Evolutionary conservation across 345 rosid genomes (phyloP).

Genomic region (Lepidium didymum): DNA sequence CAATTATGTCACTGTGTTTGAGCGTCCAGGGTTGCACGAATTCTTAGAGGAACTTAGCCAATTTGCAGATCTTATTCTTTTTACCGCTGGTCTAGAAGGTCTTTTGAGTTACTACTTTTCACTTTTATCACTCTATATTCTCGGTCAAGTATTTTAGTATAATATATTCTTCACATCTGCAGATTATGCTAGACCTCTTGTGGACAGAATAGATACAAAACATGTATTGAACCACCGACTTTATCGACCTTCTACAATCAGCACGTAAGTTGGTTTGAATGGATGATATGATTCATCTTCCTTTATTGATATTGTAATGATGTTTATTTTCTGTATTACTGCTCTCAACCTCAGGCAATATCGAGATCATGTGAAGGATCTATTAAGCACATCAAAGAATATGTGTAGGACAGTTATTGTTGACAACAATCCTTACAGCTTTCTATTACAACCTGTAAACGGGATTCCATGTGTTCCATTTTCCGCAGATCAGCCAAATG

Average conservation of each 20-base stretch:
- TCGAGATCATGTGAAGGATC: constrained; percentile 84
- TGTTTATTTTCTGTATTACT: background rate
- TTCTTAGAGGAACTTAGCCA: constrained; percentile 61
- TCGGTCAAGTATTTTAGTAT: background rate
- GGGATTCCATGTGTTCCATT: constrained; percentile 92
- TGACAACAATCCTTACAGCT: constrained; percentile 90
- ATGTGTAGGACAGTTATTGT: constrained; percentile 66
- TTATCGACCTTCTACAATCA: constrained; percentile 81
- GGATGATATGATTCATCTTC: background rate
- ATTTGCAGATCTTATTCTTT: constrained; percentile 73
- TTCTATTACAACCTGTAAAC: constrained; percentile 77
- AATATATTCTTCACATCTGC: background rate
- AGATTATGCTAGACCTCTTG: constrained; percentile 89
- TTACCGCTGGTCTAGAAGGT: constrained; percentile 98
- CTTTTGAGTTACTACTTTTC: background rate
- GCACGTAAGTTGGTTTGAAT: constrained; percentile 53
- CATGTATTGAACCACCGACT: constrained; percentile 58
- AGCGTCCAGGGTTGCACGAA: constrained; percentile 82
- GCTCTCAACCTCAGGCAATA: constrained; percentile 37
- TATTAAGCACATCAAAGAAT: constrained; percentile 55
- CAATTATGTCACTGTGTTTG: constrained; percentile 72
- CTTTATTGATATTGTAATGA: background rate
- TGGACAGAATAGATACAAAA: constrained; percentile 67
- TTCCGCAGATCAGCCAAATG: constrained; percentile 58
- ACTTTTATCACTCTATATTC: background rate